Base-by-base conservation (phyloP, 257 asterid species). In the Rubia yunnanensis region DNA sequence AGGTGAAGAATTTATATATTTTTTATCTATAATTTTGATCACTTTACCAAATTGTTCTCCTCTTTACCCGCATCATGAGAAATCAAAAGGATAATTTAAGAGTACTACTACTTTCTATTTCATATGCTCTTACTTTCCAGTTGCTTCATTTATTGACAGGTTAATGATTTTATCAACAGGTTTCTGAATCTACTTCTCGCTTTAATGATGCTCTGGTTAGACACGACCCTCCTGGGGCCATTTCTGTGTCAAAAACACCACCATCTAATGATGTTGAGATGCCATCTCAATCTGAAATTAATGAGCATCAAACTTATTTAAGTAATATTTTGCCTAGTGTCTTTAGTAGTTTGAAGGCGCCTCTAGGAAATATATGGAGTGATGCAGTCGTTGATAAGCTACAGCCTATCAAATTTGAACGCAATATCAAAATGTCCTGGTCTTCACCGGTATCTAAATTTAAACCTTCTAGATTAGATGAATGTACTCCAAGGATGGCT, bases 281-380 rank as follows among this genome's bases (percentile, higher is more conserved):
- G 65, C 39, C 73, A 50, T 49, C 80, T 48, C 79, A 66, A 64
- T 65, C 59, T 50, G 73, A 67, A 68, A 63, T 50, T 50, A 50
- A 7, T 60, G 31, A 69, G 60, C 71, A 23, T 53, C 74, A 56
- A 57, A 73, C 71, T 67, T 71, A 80, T 66, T 26, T 68, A 32
- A 72, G 75, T 62, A 62, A 67, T 68, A 56, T 80, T 72, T 72
- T 80, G 60, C 68, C 77, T 67, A 71, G 61, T 59, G 75, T 61
- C 61, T 86, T 91, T 76, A 77, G 77, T 78, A 86, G 80, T 41
- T 75, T 86, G 76, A 77, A 85, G 17, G 50, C 72, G 56, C 85
- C 85, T 75, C 73, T 72, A 55, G 74, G 73, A 66, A 82, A 80
- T 74, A 67, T 64, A 67, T 35, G 72, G 60, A 50, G 53, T 60